These are phyloP conservation scores for Hypomontagnella submonticulosa DNA, from an alignment of 495 filamentous ascomycete genomes.

Conservation along the genomic window DNA sequence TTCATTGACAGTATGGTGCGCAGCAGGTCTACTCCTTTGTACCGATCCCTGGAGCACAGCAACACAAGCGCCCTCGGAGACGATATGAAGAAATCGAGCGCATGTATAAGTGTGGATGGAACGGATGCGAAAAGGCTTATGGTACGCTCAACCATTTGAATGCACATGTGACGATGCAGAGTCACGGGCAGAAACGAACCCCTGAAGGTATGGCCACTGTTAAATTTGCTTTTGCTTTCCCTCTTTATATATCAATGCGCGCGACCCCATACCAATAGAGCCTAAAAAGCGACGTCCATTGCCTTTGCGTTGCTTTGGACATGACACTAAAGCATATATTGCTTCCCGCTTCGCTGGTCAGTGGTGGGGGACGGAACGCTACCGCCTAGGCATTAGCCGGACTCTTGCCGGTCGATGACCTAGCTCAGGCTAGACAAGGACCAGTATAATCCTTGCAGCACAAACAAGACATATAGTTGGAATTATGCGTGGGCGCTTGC, in stretches of 20 bases:
- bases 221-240: not conserved
- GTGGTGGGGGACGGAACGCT: constrained; percentile 6
- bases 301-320: constrained; percentile 1
- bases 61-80: constrained; percentile 94
- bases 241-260: constrained; percentile 1
- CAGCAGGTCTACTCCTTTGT: constrained; percentile 96
- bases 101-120: constrained; percentile 99
- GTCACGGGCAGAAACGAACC: constrained; percentile 89
- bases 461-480: constrained; percentile 3
- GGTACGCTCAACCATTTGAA: constrained; percentile 97
- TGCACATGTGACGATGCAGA: constrained; percentile 98
- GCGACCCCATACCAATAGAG: not conserved
- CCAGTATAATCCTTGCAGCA: constrained; percentile 4
- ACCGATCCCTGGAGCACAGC: constrained; percentile 95
- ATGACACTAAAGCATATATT: constrained; percentile 11
- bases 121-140: constrained; percentile 97
- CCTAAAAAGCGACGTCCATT: not conserved
- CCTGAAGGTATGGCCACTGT: constrained; percentile 82
- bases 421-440: constrained; percentile 29
- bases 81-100: constrained; percentile 99
- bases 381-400: constrained; percentile 21
- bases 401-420: constrained; percentile 16
- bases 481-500: constrained; percentile 7
- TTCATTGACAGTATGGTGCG: constrained; percentile 50
- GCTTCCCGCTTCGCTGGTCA: constrained; percentile 6